Base-by-base conservation (phyloP, 1,284 basidiomycete species). In the Ustanciosporium gigantosporum region DNA sequence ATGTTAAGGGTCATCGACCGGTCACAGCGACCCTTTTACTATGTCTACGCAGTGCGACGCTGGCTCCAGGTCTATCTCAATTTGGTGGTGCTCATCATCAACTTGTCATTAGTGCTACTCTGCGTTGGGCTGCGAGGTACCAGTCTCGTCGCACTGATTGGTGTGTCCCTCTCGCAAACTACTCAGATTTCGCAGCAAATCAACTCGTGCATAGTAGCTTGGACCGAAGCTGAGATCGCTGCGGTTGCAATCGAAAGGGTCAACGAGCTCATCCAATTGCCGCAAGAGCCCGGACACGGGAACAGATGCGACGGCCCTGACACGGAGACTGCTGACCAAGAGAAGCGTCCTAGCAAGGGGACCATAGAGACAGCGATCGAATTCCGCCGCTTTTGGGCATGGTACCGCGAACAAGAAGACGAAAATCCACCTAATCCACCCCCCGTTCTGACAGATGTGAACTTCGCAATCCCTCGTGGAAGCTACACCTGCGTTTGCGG, bases 401-500 rank as follows among this genome's bases (percentile, higher is more conserved):
- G 27, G 27, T 29, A 29, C n/a, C 27, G 27, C 27, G 27, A 29
- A 29, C 27, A 29, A 29, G 27, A 29, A n/a, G 27, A 36, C 11
- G 40, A 50, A 16, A 19, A 16, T 4, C 20, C 17, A n/a, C n/a
- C n/a, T 14, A 41, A 35, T 15, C 21, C 31, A 9, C 22, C 23
- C 4, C 44, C 53, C n/a, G 56, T 36, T 11, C 27, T 60, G 15
- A n/a, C 46, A 5, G 20, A 31, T 20, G 21, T 60, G 14, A n/a
- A 29, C 27, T n/a, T 29, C 11, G n/a, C 27, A 29, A 29, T 29
- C n/a, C 9, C 27, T 29, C 11, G 11, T n/a, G n/a, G 27, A 29
- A 59, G 29, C 35, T 39, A 48, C 40, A 40, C n/a, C 1, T 31
- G 37, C 6, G 24, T 47, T 8, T 41, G 65, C 3, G 91, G 91